Evolutionary conservation across 305 asterid species (phyloP).

Genomic region (Lippia alba): DNA sequence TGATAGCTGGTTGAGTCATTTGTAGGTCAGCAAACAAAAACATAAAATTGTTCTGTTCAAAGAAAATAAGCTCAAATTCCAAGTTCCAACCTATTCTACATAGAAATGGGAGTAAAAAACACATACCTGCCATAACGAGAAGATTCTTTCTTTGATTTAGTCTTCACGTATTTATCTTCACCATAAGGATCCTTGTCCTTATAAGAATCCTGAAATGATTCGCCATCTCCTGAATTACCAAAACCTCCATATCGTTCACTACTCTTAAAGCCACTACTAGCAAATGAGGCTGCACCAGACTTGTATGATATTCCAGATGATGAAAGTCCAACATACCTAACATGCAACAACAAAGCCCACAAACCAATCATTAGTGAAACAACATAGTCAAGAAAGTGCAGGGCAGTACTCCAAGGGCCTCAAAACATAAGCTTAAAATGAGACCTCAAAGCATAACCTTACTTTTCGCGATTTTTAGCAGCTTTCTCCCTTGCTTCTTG

Average conservation of each 20-base stretch:
- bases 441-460: constrained; percentile 41
- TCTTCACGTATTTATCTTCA: constrained; percentile 63
- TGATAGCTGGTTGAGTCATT: constrained; percentile 22
- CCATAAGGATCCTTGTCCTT: constrained; percentile 60
- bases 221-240: constrained; percentile 62
- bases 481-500: constrained; percentile 90
- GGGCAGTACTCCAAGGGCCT: no score
- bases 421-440: no score
- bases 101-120: constrained; percentile 26
- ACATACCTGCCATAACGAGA: constrained; percentile 71
- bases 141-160: constrained; percentile 57
- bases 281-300: constrained; percentile 71
- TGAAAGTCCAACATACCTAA: constrained; percentile 88
- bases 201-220: constrained; percentile 51
- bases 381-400: background rate
- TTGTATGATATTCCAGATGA: constrained; percentile 88
- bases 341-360: constrained; percentile 34
- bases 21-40: constrained; percentile 27
- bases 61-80: constrained; percentile 23
- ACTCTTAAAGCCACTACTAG: constrained; percentile 54
- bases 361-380: constrained; percentile 31
- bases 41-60: constrained; percentile 8
- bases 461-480: constrained; percentile 89
- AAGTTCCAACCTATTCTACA: constrained; percentile 17
- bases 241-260: constrained; percentile 80